Conservation (phyloP, 768 basidiomycete species). For the Phaeolepiota aurea region DNA sequence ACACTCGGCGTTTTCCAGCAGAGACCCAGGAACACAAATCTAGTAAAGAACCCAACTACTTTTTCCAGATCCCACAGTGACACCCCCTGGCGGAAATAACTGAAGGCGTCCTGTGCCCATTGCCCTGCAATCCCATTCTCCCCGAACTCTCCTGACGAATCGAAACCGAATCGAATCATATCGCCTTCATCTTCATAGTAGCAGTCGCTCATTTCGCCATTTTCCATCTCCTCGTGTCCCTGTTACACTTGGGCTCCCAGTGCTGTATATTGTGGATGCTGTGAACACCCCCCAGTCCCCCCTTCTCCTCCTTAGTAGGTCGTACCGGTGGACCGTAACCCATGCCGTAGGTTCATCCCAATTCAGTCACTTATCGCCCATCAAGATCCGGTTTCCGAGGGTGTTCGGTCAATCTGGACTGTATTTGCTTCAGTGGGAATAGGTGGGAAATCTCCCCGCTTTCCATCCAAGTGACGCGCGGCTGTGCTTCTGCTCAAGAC, state of each 20-base stretch:
- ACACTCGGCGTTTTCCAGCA: neutral
- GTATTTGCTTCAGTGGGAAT: slow-evolving; percentile 6
- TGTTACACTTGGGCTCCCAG: neutral
- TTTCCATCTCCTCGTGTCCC: slow-evolving; percentile 4
- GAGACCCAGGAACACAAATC: too few relatives aligned
- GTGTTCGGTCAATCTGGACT: slow-evolving; percentile 20
- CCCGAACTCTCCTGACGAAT: too few relatives aligned
- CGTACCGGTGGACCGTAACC: slow-evolving; percentile 15
- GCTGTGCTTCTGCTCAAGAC: slow-evolving; percentile 14
- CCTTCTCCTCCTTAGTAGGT: slow-evolving; percentile 2
- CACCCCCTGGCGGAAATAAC: slow-evolving; percentile 11
- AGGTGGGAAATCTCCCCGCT: slow-evolving; percentile 8
- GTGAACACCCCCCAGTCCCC: too few relatives aligned
- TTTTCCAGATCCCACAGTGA: slow-evolving; percentile 7
- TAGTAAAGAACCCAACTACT: slow-evolving; percentile 1
- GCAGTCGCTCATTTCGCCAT: slow-evolving; percentile 8
- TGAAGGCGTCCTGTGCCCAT: neutral
- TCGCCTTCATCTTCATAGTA: too few relatives aligned
- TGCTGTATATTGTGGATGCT: too few relatives aligned
- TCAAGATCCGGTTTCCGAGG: slow-evolving; percentile 39
- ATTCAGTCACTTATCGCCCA: slow-evolving; percentile 22
- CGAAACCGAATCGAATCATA: too few relatives aligned
- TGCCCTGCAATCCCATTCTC: slow-evolving; percentile 1
- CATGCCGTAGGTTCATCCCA: slow-evolving; percentile 12
- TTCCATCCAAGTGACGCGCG: slow-evolving; percentile 9